phyloP scores from a whole-genome alignment of 106 monocot species.

The Triglochin maritima region DNA sequence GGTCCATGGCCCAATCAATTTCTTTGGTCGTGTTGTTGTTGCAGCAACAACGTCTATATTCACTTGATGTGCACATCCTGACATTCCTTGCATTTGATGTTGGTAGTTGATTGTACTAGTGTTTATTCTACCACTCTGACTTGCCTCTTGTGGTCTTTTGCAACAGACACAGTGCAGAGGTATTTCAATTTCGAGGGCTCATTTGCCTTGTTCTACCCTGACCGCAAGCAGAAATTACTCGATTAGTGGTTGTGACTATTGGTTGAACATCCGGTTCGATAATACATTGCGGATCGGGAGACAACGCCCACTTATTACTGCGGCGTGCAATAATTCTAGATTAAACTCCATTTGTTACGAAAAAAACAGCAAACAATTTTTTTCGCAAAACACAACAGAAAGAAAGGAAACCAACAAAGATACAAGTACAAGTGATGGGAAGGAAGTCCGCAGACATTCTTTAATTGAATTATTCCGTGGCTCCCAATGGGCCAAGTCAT shows the following conservation, averaged over 20 bases:
- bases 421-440: slow-evolving; percentile 8
- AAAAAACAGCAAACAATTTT: slow-evolving; percentile 1
- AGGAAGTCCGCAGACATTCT: slow-evolving; percentile 6
- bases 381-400: not conserved
- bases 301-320: not conserved
- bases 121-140: no score
- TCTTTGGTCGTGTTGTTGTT: no score
- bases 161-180: not conserved
- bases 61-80: no score
- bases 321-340: not conserved
- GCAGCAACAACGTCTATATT: no score
- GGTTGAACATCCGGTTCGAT: not conserved
- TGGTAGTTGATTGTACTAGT: no score
- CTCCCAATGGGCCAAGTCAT: slow-evolving; percentile 25
- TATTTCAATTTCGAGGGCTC: not conserved
- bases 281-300: not conserved
- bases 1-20: no score
- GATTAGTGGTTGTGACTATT: not conserved
- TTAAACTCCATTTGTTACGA: not conserved
- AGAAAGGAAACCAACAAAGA: slow-evolving; percentile 3
- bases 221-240: not conserved
- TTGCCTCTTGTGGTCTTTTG: not conserved
- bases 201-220: not conserved
- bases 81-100: no score
- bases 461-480: slow-evolving; percentile 13